A percentile compares a stretch with the other conserved stretches of the same genome.
Evolutionary conservation across 164 flowering plant genomes (phyloP).

Genomic region (Vitis rupestris): DNA sequence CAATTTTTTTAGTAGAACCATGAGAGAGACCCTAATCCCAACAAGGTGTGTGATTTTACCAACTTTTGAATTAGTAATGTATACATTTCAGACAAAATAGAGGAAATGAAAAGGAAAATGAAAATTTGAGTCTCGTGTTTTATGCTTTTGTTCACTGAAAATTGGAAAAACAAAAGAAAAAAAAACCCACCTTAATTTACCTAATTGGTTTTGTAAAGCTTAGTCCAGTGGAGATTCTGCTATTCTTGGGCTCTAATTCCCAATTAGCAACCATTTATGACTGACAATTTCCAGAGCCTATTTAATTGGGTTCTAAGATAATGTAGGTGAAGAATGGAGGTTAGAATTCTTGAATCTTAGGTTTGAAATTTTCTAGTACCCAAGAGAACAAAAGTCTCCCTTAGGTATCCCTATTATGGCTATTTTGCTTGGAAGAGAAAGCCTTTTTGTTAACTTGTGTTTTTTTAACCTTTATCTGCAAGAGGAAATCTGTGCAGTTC

Average conservation of each 20-base stretch:
- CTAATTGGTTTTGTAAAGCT: neutral
- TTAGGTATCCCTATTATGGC: too few species aligned
- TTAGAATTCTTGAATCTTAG: too few species aligned
- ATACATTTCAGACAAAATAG: neutral
- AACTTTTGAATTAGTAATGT: neutral
- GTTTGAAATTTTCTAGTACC: too few species aligned
- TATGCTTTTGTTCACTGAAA: neutral
- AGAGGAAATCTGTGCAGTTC: slow-evolving; percentile 26
- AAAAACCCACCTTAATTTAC: neutral
- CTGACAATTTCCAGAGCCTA: neutral
- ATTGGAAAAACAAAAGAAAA: neutral
- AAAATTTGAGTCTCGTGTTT: neutral
- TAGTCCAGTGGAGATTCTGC: too few species aligned
- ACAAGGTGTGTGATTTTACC: slow-evolving; percentile 11
- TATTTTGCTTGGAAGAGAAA: too few species aligned
- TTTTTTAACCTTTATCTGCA: neutral
- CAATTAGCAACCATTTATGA: too few species aligned
- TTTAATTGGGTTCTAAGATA: too few species aligned
- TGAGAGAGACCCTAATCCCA: slow-evolving; percentile 4
- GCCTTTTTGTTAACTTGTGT: neutral
- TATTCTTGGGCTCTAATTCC: too few species aligned
- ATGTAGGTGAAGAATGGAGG: too few species aligned
- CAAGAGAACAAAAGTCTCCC: too few species aligned
- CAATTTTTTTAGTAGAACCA: slow-evolving; percentile 6
- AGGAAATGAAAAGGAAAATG: neutral